Evolutionary conservation across 306 rosid genomes (phyloP), one percentile per base, ranked within the genome.

Genomic region (Trifolium dubium): DNA sequence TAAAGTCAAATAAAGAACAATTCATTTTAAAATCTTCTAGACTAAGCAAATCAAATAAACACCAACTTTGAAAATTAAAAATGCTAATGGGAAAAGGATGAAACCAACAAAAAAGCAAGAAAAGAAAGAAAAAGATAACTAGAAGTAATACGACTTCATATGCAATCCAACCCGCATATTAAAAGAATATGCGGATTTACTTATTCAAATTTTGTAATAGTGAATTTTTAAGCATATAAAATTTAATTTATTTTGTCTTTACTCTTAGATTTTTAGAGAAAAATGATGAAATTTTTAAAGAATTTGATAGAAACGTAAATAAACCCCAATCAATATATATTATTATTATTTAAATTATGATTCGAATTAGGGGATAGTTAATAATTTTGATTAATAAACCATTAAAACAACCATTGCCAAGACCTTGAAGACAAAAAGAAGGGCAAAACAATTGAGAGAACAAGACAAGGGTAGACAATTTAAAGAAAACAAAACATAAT

Each of bases 1-100:
- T 18, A 0, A 30, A 73, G 75, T 80, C 80, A 80, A 83, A 32
- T 56, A 31, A 77, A 80, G 34, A 46, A 64, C 5, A 69, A 19
- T 74, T 49, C 23, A 75, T 64, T 30, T 17, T 66, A 8, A 67
- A 55, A 11, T 53, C 87, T 67, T 77, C 75, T 73, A 13, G n/a
- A 73, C 32, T 80, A 77, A 84, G 85, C 60, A 80, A 80, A 59
- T 68, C 51, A 10, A 53, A 5, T 23, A 51, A 44, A 65, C 14
- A 46, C 66, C 61, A 30, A 35, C 80, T 73, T 73, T 17, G 62
- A 76, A 67, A 44, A 11, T 64, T 32, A 56, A 72, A 76, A 61
- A 68, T 55, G 68, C 59, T 30, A 71, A n/a, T 11, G 51, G 65
- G 49, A 66, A 67, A 77, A 58, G 17, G 11, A 34, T 10, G 54